These are phyloP conservation scores for Setaria italica DNA, from an alignment of 202 grass and related monocot genomes.

Conservation along the genomic window DNA sequence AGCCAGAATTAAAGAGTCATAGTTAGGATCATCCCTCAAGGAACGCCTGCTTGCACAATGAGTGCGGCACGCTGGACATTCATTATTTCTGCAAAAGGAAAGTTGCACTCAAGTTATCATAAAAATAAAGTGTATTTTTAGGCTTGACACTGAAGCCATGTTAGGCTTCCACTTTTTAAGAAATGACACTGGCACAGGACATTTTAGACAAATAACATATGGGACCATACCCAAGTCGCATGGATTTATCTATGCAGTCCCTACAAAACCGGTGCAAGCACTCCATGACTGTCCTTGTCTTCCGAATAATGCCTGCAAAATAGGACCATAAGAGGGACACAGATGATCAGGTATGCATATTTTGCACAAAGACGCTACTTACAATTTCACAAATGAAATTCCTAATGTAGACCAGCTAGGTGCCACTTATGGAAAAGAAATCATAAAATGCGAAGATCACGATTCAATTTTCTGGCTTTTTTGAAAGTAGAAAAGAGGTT, in stretches of 20 bases:
- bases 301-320: conserved; percentile 90
- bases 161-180: conserved; percentile 31
- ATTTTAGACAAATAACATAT: conserved; percentile 36
- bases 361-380: conserved; percentile 39
- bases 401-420: conserved; percentile 15
- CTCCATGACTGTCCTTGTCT: conserved; percentile 99
- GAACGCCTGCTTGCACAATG: conserved; percentile 97
- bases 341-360: conserved; percentile 32
- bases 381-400: conserved; percentile 44
- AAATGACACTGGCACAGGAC: conserved; percentile 35
- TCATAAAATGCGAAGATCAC: conserved; percentile 9
- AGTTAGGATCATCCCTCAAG: conserved; percentile 97
- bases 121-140: conserved; percentile 27
- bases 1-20: conserved; percentile 93
- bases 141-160: conserved; percentile 28
- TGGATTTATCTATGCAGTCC: conserved; percentile 99
- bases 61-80: conserved; percentile 95
- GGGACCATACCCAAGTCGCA: conserved; percentile 86
- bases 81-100: conserved; percentile 86
- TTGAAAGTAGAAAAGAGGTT: neutral
- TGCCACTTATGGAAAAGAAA: neutral
- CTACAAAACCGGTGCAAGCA: conserved; percentile 98
- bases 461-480: neutral
- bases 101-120: conserved; percentile 3
- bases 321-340: conserved; percentile 36